These are phyloP conservation scores for Trichosporon asahii DNA, from an alignment of 1,284 basidiomycete genomes.

Conservation along the genomic window DNA sequence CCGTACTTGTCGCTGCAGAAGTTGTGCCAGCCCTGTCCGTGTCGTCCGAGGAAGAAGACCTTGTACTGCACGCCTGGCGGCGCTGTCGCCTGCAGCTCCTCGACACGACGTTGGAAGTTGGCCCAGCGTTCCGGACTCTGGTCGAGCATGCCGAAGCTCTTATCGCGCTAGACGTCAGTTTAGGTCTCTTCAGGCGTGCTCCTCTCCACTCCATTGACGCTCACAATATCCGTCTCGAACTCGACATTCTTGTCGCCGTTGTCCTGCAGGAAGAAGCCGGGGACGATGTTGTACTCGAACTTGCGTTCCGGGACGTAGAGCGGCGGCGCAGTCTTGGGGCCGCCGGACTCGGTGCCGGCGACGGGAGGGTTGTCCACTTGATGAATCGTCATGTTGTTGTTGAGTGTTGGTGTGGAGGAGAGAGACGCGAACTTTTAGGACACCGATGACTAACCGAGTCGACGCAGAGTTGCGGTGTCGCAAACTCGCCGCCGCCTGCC, in stretches of 20 bases:
- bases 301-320: slow-evolving; percentile 30
- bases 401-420: slow-evolving; percentile 14
- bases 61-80: slow-evolving; percentile 45
- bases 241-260: slow-evolving; percentile 35
- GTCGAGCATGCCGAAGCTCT: slow-evolving; percentile 47
- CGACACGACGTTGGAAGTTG: slow-evolving; percentile 37
- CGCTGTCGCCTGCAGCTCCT: slow-evolving; percentile 38
- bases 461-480: not conserved
- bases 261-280: slow-evolving; percentile 46
- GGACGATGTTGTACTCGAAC: slow-evolving; percentile 40
- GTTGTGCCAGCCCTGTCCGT: slow-evolving; percentile 52
- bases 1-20: slow-evolving; percentile 70
- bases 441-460: slow-evolving; percentile 1
- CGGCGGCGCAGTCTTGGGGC: slow-evolving; percentile 32
- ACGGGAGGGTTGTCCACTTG: slow-evolving; percentile 36
- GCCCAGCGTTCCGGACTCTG: slow-evolving; percentile 40
- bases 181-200: not conserved
- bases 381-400: not conserved
- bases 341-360: slow-evolving; percentile 38
- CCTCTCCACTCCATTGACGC: slow-evolving; percentile 2
- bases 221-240: slow-evolving; percentile 40
- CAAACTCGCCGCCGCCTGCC: not conserved
- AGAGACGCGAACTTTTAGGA: not conserved
- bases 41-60: slow-evolving; percentile 49
- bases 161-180: slow-evolving; percentile 28